Percentiles rank a stretch among this genome's conserved stretches.
Conservation (phyloP, 305 asterid genomes). For the Fraxinus floribunda region DNA sequence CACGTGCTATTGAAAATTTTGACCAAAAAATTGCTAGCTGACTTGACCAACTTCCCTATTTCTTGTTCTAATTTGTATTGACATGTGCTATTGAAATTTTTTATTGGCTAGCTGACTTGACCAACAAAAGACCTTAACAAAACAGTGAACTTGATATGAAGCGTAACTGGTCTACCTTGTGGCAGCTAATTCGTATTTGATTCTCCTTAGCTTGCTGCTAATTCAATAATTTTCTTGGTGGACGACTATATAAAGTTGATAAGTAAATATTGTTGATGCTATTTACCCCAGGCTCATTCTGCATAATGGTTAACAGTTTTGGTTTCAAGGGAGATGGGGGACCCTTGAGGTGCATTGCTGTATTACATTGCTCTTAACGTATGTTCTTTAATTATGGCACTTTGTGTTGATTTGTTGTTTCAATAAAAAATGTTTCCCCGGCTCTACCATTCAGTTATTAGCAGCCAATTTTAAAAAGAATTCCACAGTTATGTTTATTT, state of each 20-base stretch:
- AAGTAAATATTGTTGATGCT: not conserved
- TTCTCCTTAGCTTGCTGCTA: not conserved
- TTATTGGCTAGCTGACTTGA: slow-evolving; percentile 2
- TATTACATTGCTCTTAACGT: not conserved
- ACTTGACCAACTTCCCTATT: too few species aligned
- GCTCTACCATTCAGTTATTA: not conserved
- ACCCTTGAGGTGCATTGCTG: not conserved
- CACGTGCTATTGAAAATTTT: not conserved
- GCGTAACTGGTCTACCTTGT: slow-evolving; percentile 18
- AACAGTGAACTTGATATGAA: slow-evolving; percentile 14
- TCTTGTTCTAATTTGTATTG: slow-evolving; percentile 14
- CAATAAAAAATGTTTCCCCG: not conserved
- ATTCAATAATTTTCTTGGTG: not conserved
- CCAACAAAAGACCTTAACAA: slow-evolving; percentile 22
- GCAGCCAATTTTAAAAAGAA: not conserved
- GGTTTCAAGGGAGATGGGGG: not conserved
- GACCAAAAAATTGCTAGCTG: too few species aligned
- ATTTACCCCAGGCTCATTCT: not conserved
- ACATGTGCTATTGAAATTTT: not conserved
- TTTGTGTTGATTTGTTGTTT: not conserved
- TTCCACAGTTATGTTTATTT: not conserved
- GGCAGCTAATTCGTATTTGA: not conserved
- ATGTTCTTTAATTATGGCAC: not conserved
- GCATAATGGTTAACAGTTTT: not conserved
- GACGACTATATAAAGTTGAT: not conserved